Evolutionary conservation across 306 rosid species (phyloP), one percentile per base, ranked within the genome.

Genomic region (Astragalus membranaceus): DNA sequence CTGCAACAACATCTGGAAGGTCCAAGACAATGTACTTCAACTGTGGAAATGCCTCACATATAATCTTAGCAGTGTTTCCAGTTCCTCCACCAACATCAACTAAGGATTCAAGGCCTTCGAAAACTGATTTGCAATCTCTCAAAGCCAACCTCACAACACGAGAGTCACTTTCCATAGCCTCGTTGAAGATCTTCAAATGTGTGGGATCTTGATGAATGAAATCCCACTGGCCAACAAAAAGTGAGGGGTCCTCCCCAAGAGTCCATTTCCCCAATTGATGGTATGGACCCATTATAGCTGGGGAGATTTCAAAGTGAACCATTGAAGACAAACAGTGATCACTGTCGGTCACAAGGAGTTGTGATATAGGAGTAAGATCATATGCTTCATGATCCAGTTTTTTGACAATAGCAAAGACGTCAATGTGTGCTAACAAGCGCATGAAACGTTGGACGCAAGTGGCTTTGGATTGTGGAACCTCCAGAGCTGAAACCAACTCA

Each of bases 141-240:
- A 83, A 10, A 1, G 68, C 86, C 79, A 75, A 9, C 54, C 70
- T 75, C 42, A 86, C 14, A 70, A 78, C 55, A 8, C 37, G 44
- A 6, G 90, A 78, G 26, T 23, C 26, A 23, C 26, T 23, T 23
- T 23, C 26, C 26, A 23, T 23, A 23, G 26, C 26, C 26, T 78
- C 64, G 14, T 78, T 75, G 47, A 83, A 80, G 26, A 1, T 0
- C 5, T 15, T 14, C 36, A 15, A 49, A 11, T 9, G 7, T 5
- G 15, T 39, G 6, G 74, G 59, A 16, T 78, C 72, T 29, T 49
- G 10, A 1, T 23, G 1, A 0, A 43, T 33, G 10, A 69, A 50
- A 0, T 64, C 80, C 83, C 81, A 52, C 1, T 54, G 26, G 8
- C 36, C 3, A 8, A 0, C 61, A 51, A 1, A 35, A 0, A 67